Evolutionary conservation across 2,329 filamentous ascomycete genomes (phyloP).

Genomic region (Neopestalotiopsis sp.): DNA sequence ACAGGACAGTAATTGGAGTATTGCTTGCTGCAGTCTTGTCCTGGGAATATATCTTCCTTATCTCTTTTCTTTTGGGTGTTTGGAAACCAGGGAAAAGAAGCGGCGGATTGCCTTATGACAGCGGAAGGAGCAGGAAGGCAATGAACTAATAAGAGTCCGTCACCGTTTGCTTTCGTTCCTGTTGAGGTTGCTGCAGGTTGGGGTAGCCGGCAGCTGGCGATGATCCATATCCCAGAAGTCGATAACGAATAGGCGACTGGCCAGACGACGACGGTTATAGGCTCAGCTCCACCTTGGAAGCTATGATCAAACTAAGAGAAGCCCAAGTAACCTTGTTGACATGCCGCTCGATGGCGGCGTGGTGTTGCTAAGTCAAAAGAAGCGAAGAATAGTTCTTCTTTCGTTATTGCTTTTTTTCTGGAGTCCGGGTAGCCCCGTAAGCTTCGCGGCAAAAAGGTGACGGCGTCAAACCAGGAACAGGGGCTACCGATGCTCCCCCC

Average conservation of each 20-base stretch:
- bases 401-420: constrained; percentile 23
- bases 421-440: constrained; percentile 23
- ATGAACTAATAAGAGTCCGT: constrained; percentile 16
- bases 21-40: not conserved
- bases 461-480: constrained; percentile 15
- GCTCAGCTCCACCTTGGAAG: constrained; percentile 11
- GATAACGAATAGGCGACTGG: constrained; percentile 16
- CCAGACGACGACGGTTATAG: constrained; percentile 15
- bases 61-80: not conserved
- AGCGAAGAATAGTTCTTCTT: constrained; percentile 17
- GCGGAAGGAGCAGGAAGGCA: constrained; percentile 4
- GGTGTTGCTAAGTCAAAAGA: constrained; percentile 19
- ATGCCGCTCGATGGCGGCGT: constrained; percentile 18
- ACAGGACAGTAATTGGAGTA: not conserved
- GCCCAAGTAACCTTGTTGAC: constrained; percentile 14
- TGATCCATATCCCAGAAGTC: constrained; percentile 16
- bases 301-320: constrained; percentile 16
- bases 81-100: not conserved
- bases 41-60: constrained; percentile 1
- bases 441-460: constrained; percentile 19
- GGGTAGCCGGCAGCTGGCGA: constrained; percentile 11
- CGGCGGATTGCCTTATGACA: constrained; percentile 8
- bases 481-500: constrained; percentile 5
- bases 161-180: constrained; percentile 4
- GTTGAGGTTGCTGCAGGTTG: constrained; percentile 11